Evolutionary conservation across 345 rosid genomes (phyloP).

Genomic region (Euclidium syriacum): DNA sequence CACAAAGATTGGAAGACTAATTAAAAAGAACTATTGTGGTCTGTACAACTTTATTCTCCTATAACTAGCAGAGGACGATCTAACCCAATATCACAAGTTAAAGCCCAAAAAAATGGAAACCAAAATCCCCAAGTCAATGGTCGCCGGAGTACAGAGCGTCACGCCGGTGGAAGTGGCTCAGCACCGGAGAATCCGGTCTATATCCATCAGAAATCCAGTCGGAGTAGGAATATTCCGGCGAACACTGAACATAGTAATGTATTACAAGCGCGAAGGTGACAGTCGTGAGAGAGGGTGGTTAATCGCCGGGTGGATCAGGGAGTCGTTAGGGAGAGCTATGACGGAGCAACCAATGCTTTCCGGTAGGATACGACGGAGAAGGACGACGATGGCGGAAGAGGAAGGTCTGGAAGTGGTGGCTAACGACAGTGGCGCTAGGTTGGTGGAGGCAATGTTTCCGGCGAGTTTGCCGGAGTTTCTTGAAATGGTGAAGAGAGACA

Average conservation of each 20-base stretch:
- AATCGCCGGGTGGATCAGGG: slow-evolving; percentile 69
- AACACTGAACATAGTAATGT: slow-evolving; percentile 46
- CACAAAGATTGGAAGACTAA: too few species aligned
- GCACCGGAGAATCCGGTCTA: slow-evolving; percentile 41
- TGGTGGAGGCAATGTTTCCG: slow-evolving; percentile 50
- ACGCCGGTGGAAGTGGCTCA: slow-evolving; percentile 43
- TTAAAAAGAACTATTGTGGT: too few species aligned
- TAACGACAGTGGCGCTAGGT: slow-evolving; percentile 65
- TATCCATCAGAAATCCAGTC: slow-evolving; percentile 28
- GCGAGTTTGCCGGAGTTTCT: slow-evolving; percentile 48
- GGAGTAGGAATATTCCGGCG: slow-evolving; percentile 39
- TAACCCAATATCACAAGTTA: not conserved
- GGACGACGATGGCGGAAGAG: slow-evolving; percentile 24
- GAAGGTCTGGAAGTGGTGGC: slow-evolving; percentile 58
- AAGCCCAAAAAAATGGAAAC: slow-evolving; percentile 23
- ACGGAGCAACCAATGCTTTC: slow-evolving; percentile 50
- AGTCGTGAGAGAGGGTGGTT: slow-evolving; percentile 49
- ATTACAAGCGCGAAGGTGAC: slow-evolving; percentile 35
- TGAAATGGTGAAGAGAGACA: slow-evolving; percentile 28
- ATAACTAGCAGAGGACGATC: slow-evolving; percentile 1
- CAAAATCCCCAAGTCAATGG: slow-evolving; percentile 23
- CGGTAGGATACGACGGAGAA: slow-evolving; percentile 49
- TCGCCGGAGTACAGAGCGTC: slow-evolving; percentile 55
- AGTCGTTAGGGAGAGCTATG: slow-evolving; percentile 56
- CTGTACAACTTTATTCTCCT: not conserved